A percentile compares a stretch with the other conserved stretches of the same genome.
phyloP scores from a whole-genome alignment of 495 filamentous ascomycete species.

The Delitschia confertaspora region DNA sequence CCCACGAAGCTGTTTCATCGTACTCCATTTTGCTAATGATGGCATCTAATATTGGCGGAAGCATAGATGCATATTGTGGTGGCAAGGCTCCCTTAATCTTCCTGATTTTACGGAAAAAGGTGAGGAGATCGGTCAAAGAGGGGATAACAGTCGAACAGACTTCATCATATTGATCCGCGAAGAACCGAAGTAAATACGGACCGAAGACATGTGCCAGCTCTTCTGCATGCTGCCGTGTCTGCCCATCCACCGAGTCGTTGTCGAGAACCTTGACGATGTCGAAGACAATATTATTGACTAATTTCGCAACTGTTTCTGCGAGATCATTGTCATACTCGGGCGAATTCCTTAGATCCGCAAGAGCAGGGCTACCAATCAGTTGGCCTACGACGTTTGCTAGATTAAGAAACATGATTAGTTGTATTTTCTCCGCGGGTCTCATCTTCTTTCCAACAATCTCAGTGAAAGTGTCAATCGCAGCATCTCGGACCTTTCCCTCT shows the following conservation, averaged over 20 bases:
- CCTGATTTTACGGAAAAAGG: constrained; percentile 71
- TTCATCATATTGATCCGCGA: constrained; percentile 96
- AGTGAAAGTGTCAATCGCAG: constrained; percentile 84
- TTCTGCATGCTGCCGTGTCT: constrained; percentile 54
- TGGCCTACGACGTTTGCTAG: constrained; percentile 71
- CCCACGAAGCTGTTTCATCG: constrained; percentile 90
- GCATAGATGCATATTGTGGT: constrained; percentile 60
- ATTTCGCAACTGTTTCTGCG: constrained; percentile 84
- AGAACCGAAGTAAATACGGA: constrained; percentile 79
- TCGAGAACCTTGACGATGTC: constrained; percentile 79
- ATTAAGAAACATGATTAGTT: constrained; percentile 85
- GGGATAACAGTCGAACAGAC: constrained; percentile 91
- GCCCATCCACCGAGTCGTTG: constrained; percentile 46
- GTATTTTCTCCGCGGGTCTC: constrained; percentile 82
- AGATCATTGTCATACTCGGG: constrained; percentile 86
- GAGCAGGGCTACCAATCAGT: constrained; percentile 67
- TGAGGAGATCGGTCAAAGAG: constrained; percentile 79
- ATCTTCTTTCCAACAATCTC: constrained; percentile 98
- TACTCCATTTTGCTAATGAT: constrained; percentile 94
- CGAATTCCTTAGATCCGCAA: constrained; percentile 68
- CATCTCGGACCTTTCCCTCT: constrained; percentile 70
- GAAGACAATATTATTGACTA: constrained; percentile 80
- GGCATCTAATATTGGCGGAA: constrained; percentile 78
- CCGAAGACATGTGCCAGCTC: constrained; percentile 71
- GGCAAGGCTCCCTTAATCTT: constrained; percentile 52